Base-by-base conservation (phyloP, 2,329 filamentous ascomycete species). In the Trichoderma asperellum region DNA sequence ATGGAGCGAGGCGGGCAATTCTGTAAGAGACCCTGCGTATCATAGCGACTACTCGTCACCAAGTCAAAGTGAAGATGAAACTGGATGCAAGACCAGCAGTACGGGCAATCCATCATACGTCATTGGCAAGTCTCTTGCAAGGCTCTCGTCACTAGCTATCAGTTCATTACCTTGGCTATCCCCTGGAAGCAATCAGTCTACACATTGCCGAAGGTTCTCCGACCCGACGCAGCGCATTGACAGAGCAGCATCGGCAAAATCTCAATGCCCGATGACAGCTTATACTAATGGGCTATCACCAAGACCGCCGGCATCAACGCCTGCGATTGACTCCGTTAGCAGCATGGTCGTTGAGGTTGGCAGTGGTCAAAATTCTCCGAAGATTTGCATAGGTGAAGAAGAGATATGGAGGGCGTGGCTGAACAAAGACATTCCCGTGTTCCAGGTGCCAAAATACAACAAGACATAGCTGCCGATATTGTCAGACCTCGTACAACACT, bases 1-100 rank as follows among this genome's bases (percentile, higher is more conserved):
- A 29, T 80, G 77, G 78, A 78, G 74, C 62, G 70, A 70, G 10
- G 68, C 69, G 5, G 74, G 70, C 43, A 76, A 77, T 55, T 75
- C 76, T n/a, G 68, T 77, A 6, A 69, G 73, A 63, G 78, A 73
- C 57, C 57, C 37, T 29, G 32, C 47, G 18, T 43, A 29, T 29
- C 35, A 21, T 29, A 52, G 24, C 21, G 43, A 63, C 16, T 16
- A 12, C 24, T 43, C 24, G 11, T 27, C 40, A n/a, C 40, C 18
- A 37, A 14, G 16, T 10, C 10, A n/a, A 32, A 56, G 61, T 18
- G 37, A 35, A 18, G 24, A 64, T 12, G 21, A 55, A 21, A 40
- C 49, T 18, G 37, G 18, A 32, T 7, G 21, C 14, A 64, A 12
- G 21, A 10, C 49, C 34, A 52, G 7, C 60, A n/a, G 27, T 18